phyloP scores from a whole-genome alignment of 148 eudicot genomes.

The Talinum fruticosum region DNA sequence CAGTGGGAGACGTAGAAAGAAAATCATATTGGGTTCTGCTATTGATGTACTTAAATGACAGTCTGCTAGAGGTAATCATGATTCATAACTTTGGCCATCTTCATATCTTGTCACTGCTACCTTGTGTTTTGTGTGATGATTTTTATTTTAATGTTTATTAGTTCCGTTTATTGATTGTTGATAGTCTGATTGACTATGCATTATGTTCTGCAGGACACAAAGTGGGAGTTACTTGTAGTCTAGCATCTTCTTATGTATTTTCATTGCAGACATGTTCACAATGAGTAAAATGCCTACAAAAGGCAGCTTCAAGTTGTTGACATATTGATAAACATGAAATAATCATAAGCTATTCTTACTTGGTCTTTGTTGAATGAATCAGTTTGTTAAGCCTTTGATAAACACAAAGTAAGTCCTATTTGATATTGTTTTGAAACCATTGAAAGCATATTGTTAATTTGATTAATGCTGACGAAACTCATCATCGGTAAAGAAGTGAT shows the following conservation, averaged over 20 bases:
- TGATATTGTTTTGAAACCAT: too few relatives aligned
- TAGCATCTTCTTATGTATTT: conserved; percentile 35
- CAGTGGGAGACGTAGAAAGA: conserved; percentile 28
- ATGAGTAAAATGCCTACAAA: too few relatives aligned
- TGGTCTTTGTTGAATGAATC: too few relatives aligned
- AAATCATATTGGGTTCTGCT: conserved; percentile 22
- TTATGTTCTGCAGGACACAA: conserved; percentile 38
- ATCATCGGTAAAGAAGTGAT: too few relatives aligned
- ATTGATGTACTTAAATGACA: conserved; percentile 22
- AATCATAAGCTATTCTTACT: too few relatives aligned
- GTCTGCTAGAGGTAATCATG: conserved; percentile 16
- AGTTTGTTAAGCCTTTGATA: too few relatives aligned
- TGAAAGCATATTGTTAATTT: too few relatives aligned
- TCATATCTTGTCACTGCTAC: not conserved
- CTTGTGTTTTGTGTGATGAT: not conserved
- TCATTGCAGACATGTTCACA: conserved; percentile 43
- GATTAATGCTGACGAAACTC: too few relatives aligned
- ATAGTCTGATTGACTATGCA: not conserved
- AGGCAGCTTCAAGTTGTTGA: too few relatives aligned
- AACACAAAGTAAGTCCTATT: too few relatives aligned
- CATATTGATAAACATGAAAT: too few relatives aligned
- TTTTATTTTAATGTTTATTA: not conserved
- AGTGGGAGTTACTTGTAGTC: conserved; percentile 18
- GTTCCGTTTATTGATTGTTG: not conserved
- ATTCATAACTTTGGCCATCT: conserved; percentile 10